A percentile compares a stretch with the other conserved stretches of the same genome.
Conservation (phyloP, 371 early-diverging fungal species). For the Saksenaea oblongispora region DNA sequence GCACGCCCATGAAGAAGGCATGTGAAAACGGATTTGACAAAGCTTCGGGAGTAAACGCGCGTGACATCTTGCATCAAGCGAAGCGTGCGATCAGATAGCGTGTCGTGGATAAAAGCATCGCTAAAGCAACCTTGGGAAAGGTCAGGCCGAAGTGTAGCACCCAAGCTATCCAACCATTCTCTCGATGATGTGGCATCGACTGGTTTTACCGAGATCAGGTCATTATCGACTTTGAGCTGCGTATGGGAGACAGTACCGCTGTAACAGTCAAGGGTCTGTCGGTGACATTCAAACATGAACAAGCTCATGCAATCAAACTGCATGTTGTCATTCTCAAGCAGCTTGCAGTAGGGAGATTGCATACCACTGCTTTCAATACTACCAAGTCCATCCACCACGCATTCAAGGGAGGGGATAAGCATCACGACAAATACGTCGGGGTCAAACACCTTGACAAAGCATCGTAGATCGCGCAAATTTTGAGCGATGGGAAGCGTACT, state of each 20-base stretch:
- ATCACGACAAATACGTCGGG: conserved; percentile 59
- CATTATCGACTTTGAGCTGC: background rate
- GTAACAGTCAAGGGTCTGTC: conserved; percentile 23
- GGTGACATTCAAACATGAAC: conserved; percentile 58
- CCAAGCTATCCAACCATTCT: conserved; percentile 25
- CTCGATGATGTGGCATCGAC: conserved; percentile 11
- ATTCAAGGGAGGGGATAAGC: conserved; percentile 58
- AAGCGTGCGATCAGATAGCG: conserved; percentile 24
- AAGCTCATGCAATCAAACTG: conserved; percentile 22
- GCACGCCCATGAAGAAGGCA: conserved; percentile 63
- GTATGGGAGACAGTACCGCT: background rate
- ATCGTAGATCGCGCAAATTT: conserved; percentile 51
- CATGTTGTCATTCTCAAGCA: background rate
- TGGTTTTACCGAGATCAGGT: conserved; percentile 14
- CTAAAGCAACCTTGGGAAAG: conserved; percentile 19
- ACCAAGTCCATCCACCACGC: conserved; percentile 40
- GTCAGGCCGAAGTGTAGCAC: conserved; percentile 21
- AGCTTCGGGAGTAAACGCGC: conserved; percentile 57
- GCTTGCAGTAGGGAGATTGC: background rate
- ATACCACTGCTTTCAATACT: conserved; percentile 5
- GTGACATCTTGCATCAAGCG: conserved; percentile 39
- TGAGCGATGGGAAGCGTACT: conserved; percentile 26
- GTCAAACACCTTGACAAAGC: conserved; percentile 70
- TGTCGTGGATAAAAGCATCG: background rate
- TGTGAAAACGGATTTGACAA: conserved; percentile 65